Percentiles rank a stretch among this genome's conserved stretches.
Conservation (phyloP, 495 filamentous ascomycete species). For the Parmelia sp. region DNA sequence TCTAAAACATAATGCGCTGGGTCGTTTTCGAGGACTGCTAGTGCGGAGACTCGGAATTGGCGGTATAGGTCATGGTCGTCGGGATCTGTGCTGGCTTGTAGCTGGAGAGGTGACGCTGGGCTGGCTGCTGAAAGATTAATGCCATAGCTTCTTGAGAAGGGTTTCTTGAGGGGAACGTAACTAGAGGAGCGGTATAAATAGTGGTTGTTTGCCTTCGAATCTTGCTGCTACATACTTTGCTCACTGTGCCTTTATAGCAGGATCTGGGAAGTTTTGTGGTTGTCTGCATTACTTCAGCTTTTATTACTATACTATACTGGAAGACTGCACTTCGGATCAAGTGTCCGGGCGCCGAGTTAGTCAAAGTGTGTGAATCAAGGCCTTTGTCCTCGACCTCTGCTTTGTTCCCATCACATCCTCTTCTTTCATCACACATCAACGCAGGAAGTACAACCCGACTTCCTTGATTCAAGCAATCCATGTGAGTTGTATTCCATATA, state of each 20-base stretch:
- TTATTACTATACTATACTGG: no score
- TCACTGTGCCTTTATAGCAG: neutral
- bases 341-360: neutral
- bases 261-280: neutral
- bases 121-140: neutral
- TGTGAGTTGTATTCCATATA: neutral
- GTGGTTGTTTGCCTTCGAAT: neutral
- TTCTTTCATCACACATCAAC: neutral
- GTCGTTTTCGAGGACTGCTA: no score
- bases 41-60: no score
- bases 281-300: neutral
- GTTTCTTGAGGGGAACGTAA: neutral
- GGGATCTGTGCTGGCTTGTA: constrained; percentile 2
- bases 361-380: neutral
- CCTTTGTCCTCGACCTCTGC: neutral
- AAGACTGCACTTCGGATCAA: neutral
- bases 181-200: neutral
- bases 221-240: neutral
- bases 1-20: neutral
- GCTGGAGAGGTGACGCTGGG: neutral
- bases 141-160: neutral
- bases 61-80: constrained; percentile 10
- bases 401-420: neutral
- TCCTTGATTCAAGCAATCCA: neutral
- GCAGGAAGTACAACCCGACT: neutral